Percentiles rank a stretch among this genome's conserved stretches.
Conservation (phyloP, 768 basidiomycete genomes). For the Hypholoma sublateritium region DNA sequence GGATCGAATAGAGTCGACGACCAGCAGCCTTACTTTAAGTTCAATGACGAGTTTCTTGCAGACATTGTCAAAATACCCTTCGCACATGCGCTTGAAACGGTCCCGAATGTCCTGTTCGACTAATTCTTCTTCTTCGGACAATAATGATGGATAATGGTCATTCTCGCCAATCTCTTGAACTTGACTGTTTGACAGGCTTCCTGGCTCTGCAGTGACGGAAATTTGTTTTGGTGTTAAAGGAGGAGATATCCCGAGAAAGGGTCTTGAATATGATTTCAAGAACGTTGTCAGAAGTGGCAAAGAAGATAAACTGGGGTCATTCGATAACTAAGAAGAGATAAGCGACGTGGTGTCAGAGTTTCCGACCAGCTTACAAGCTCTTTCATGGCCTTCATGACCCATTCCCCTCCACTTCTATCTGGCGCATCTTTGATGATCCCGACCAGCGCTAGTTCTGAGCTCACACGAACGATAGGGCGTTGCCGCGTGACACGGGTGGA, state of each 20-base stretch:
- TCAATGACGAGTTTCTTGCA: constrained; percentile 90
- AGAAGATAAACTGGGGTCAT: constrained; percentile 84
- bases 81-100: constrained; percentile 89
- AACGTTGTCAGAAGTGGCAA: constrained; percentile 90
- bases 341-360: background rate
- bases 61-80: constrained; percentile 90
- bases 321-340: constrained; percentile 61
- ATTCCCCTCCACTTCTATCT: constrained; percentile 75
- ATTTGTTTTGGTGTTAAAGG: constrained; percentile 58
- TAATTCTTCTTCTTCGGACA: constrained; percentile 65
- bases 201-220: constrained; percentile 51
- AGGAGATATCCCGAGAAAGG: constrained; percentile 80
- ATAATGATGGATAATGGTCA: constrained; percentile 39
- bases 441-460: constrained; percentile 87
- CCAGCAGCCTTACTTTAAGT: constrained; percentile 63
- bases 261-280: constrained; percentile 87
- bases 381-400: constrained; percentile 84
- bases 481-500: constrained; percentile 74
- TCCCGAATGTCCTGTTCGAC: constrained; percentile 86
- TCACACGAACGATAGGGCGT: constrained; percentile 82
- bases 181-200: constrained; percentile 46
- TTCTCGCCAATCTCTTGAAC: constrained; percentile 24
- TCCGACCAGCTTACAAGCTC: constrained; percentile 64
- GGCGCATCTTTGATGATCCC: constrained; percentile 78
- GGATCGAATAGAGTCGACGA: background rate